Conservation (phyloP, 106 monocot species). For the Allium fistulosum region DNA sequence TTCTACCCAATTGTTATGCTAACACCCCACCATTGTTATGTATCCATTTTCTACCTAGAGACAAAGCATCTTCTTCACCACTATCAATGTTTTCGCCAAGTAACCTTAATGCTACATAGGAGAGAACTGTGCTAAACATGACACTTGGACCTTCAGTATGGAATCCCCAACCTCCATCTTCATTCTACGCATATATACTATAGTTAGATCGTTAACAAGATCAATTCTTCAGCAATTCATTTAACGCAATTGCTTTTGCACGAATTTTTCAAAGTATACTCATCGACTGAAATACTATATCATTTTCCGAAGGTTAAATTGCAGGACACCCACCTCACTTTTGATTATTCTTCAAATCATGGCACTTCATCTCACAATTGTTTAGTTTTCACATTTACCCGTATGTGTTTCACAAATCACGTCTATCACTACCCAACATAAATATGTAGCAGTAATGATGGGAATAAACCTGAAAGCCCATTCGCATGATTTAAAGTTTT, state of each 20-base stretch:
- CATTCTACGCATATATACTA: constrained; percentile 10
- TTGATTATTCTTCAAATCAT: no score
- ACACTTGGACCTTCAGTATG: constrained; percentile 31
- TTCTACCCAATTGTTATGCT: constrained; percentile 73
- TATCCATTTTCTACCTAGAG: constrained; percentile 34
- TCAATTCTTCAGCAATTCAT: background rate
- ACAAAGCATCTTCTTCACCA: constrained; percentile 10
- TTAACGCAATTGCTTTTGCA: background rate
- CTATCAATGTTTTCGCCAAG: constrained; percentile 25
- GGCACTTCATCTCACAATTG: no score
- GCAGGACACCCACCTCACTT: background rate
- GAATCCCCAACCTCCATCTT: constrained; percentile 56
- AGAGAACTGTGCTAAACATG: constrained; percentile 36
- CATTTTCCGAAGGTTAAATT: background rate
- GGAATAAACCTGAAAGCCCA: no score
- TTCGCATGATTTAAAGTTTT: no score
- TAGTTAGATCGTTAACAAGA: no score
- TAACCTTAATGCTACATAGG: constrained; percentile 24
- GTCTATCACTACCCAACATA: no score
- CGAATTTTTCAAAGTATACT: background rate
- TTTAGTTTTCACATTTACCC: no score
- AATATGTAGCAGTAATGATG: no score
- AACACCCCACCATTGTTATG: constrained; percentile 32
- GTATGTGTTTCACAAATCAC: no score
- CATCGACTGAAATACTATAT: no score